phyloP scores from a whole-genome alignment of 2,329 filamentous ascomycete genomes.

The Colletotrichum tropicicola region DNA sequence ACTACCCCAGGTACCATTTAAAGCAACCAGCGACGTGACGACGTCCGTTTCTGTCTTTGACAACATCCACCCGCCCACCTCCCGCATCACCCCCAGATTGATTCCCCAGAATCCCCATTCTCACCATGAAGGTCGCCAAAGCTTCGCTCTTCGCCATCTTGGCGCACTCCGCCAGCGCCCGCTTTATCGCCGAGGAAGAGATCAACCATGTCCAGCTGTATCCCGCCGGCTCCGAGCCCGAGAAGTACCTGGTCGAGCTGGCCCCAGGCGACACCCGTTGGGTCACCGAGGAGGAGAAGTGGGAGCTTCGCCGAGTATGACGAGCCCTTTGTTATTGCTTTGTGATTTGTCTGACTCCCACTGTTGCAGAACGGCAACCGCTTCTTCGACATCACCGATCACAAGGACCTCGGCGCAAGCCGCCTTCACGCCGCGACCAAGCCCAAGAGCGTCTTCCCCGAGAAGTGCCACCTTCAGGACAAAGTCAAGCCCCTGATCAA shows the following conservation, averaged over 20 bases:
- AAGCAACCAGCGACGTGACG: neutral
- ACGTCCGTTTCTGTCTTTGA: neutral
- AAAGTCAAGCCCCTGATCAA: conserved; percentile 73
- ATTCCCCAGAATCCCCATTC: neutral
- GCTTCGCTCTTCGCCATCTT: conserved; percentile 63
- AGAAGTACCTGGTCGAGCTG: conserved; percentile 82
- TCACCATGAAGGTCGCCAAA: conserved; percentile 61
- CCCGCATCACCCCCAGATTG: conserved; percentile 11
- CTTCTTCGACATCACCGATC: conserved; percentile 95
- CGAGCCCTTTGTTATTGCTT: neutral
- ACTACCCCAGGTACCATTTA: conserved; percentile 1
- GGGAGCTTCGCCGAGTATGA: conserved; percentile 83
- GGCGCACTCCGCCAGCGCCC: conserved; percentile 62
- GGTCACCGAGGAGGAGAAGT: conserved; percentile 96
- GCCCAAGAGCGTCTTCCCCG: conserved; percentile 70
- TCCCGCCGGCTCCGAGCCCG: conserved; percentile 49
- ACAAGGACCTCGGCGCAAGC: conserved; percentile 67
- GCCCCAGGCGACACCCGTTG: conserved; percentile 84
- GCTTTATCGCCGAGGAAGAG: conserved; percentile 64
- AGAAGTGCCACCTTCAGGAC: conserved; percentile 70
- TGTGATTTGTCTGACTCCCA: neutral
- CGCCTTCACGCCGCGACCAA: conserved; percentile 37
- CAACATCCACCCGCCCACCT: conserved; percentile 15
- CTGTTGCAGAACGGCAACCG: conserved; percentile 77
- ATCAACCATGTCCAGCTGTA: conserved; percentile 59